Conservation (phyloP, 768 basidiomycete species). For the Cystobasidium ongulense region DNA sequence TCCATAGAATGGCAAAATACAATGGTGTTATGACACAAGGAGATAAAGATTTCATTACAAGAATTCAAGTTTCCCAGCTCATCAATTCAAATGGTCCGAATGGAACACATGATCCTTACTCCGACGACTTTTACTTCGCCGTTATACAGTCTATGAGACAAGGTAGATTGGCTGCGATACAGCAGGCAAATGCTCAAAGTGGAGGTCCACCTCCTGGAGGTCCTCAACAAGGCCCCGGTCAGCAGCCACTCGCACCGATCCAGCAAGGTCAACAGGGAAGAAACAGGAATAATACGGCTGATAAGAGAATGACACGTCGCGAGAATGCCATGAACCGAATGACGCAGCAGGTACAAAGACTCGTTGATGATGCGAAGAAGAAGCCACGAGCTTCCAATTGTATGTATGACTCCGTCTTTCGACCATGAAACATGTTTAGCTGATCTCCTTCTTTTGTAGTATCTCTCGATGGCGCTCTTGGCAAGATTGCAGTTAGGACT, state of each 20-base stretch:
- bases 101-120: slow-evolving; percentile 76
- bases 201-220: not conserved
- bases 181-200: not conserved
- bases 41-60: slow-evolving; percentile 98
- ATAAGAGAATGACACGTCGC: slow-evolving; percentile 27
- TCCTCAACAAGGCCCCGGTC: not conserved
- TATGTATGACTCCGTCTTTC: slow-evolving; percentile 28
- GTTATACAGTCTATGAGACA: slow-evolving; percentile 68
- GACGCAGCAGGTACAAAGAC: slow-evolving; percentile 74
- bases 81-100: slow-evolving; percentile 50
- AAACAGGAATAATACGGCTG: slow-evolving; percentile 2
- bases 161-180: slow-evolving; percentile 37
- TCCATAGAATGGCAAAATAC: slow-evolving; percentile 83
- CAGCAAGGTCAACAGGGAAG: not conserved
- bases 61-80: slow-evolving; percentile 96
- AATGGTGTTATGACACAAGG: slow-evolving; percentile 95
- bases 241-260: not conserved
- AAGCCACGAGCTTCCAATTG: slow-evolving; percentile 61
- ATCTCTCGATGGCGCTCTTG: slow-evolving; percentile 77
- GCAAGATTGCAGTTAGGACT: slow-evolving; percentile 84
- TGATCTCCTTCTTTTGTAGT: slow-evolving; percentile 47
- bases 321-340: slow-evolving; percentile 47
- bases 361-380: slow-evolving; percentile 81
- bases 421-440: not conserved
- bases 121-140: slow-evolving; percentile 97